Evolutionary conservation across 176 grass and related monocot species (phyloP).

Genomic region (Luzula sylvatica): DNA sequence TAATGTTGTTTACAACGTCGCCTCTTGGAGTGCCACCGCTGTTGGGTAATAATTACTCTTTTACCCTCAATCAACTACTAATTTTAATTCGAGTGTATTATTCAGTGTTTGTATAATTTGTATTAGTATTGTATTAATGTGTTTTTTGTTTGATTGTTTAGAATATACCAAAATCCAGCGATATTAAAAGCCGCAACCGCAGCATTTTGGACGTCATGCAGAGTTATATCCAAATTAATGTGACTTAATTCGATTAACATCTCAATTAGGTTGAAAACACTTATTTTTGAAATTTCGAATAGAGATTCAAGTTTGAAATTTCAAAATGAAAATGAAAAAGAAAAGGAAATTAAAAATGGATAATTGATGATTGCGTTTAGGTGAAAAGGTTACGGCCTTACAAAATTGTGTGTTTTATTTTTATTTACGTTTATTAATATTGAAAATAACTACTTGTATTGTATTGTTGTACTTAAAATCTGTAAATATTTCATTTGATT

Average conservation of each 20-base stretch:
- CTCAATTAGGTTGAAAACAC: background rate
- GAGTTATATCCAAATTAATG: constrained; percentile 62
- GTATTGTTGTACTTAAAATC: background rate
- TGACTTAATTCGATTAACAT: constrained; percentile 23
- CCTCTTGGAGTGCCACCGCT: constrained; percentile 89
- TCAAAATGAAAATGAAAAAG: background rate
- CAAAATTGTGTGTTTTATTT: constrained; percentile 1
- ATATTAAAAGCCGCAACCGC: constrained; percentile 44
- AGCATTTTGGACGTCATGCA: constrained; percentile 50
- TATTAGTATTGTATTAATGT: background rate
- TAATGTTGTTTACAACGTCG: constrained; percentile 68
- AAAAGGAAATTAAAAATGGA: background rate
- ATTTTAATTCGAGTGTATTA: background rate
- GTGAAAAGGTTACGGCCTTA: background rate
- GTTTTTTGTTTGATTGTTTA: constrained; percentile 10
- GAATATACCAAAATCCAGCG: constrained; percentile 80
- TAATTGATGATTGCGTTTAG: background rate
- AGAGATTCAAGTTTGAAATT: too few relatives aligned
- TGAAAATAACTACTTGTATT: background rate
- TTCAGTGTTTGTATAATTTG: background rate
- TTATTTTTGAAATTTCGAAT: background rate
- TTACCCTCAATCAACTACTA: background rate
- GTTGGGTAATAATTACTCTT: constrained; percentile 40
- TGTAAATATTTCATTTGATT: constrained; percentile 25
- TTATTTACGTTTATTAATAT: constrained; percentile 10